Evolutionary conservation across 345 rosid species (phyloP).

Genomic region (Xanthoceras sorbifolium): DNA sequence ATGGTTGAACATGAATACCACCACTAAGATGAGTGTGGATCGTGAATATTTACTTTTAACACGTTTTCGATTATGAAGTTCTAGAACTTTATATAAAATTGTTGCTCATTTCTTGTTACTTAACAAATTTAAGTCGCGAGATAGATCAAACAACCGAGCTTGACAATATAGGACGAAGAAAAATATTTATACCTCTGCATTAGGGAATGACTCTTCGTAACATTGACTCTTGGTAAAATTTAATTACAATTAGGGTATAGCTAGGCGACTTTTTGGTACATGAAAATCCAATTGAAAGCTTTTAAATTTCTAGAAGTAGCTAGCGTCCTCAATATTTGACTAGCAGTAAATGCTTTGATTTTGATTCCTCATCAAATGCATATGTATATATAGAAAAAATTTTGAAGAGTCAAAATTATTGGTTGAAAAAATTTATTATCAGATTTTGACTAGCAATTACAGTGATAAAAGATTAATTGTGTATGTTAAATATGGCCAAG

Average conservation of each 20-base stretch:
- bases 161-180: no score
- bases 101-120: no score
- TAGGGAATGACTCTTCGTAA: not conserved
- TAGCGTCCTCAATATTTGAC: slow-evolving; percentile 1
- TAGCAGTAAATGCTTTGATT: not conserved
- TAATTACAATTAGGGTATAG: no score
- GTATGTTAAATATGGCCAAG: not conserved
- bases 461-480: not conserved
- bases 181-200: not conserved
- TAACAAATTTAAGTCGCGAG: not conserved
- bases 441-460: not conserved
- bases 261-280: not conserved
- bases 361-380: not conserved
- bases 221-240: not conserved
- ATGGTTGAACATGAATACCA: no score
- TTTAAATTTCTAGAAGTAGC: not conserved
- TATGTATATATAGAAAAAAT: no score
- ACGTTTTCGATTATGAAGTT: no score
- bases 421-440: not conserved
- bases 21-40: no score
- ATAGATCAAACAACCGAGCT: not conserved
- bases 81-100: not conserved
- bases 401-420: not conserved
- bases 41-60: no score
- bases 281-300: not conserved